Evolutionary conservation across 1,284 basidiomycete genomes (phyloP), one percentile per base, ranked within the genome.

Genomic region (Ganoderma meredithae): DNA sequence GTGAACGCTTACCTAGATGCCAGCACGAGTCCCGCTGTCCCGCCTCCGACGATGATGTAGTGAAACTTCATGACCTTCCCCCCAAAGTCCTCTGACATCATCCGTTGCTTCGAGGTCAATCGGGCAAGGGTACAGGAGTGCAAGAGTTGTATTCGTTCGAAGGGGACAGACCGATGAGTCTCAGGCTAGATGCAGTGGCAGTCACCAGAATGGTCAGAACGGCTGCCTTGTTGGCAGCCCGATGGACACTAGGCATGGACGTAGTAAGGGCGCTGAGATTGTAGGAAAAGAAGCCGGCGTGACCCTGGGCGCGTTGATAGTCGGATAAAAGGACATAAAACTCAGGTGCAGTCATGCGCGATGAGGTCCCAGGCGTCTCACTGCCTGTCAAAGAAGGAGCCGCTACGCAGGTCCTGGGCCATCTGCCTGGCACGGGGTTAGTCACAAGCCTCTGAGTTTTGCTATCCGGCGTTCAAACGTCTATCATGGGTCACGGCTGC

Each of bases 11-110:
- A 67, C 69, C 69, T 47, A 36, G 69, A 49, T 9, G 66, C 69
- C 22, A 68, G 19, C 15, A 60, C 65, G 5, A 70, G 60, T 8
- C 62, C 65, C 6, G 68, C 64, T 15, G 64, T 71, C 17, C 60
- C 58, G 25, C 64, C 64, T 71, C 77, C 76, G 43, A 75, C 70
- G 19, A 78, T 69, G 40, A 78, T 62, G 53, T 76, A 78, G 70
- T 78, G 76, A 60, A 77, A 78, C 25, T 58, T 62, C 31, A 33
- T 3, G 31, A 8, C 31, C 17, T 70, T 65, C 49, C 66, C 66
- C 3, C 70, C 49, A 60, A 77, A 72, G 19, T 71, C 44, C 19
- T 75, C 69, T 17, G 75, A 25, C 12, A 64, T 62, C 39, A 62
- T 67, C 8, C 36, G 3, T 36, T 6, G 3, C 6, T 2, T 31